Conservation (phyloP, 2,329 filamentous ascomycete species). For the Stagonosporopsis tanaceti region DNA sequence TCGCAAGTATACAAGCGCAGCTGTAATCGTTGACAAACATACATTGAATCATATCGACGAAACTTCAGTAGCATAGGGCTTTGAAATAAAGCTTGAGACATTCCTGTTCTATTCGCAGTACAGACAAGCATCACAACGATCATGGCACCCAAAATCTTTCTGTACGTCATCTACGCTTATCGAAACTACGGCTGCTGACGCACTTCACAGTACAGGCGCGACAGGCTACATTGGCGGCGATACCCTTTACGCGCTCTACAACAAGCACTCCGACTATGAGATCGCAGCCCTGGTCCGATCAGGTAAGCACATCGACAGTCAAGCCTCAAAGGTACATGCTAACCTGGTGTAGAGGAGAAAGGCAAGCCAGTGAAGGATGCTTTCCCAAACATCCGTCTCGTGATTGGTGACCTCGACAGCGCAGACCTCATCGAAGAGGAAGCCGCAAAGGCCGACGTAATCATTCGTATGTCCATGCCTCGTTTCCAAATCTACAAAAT, state of each 20-base stretch:
- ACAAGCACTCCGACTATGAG: conserved; percentile 57
- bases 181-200: neutral
- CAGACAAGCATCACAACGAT: neutral
- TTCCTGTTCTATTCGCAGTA: neutral
- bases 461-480: conserved; percentile 40
- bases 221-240: conserved; percentile 50
- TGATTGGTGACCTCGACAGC: conserved; percentile 60
- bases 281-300: conserved; percentile 55
- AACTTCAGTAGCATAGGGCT: neutral
- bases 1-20: conserved; percentile 1
- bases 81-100: neutral
- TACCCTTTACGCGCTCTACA: conserved; percentile 53
- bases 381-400: conserved; percentile 57
- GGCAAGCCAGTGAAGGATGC: conserved; percentile 52
- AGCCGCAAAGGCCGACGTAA: conserved; percentile 60
- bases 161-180: conserved; percentile 15
- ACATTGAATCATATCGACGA: neutral
- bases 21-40: conserved; percentile 5
- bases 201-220: conserved; percentile 31
- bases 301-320: conserved; percentile 8
- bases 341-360: conserved; percentile 46
- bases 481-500: fast-evolving
- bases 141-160: conserved; percentile 38
- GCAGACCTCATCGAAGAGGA: conserved; percentile 57
- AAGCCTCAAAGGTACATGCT: neutral